Conservation (phyloP, 2,329 filamentous ascomycete species). For the Nemania diffusa region DNA sequence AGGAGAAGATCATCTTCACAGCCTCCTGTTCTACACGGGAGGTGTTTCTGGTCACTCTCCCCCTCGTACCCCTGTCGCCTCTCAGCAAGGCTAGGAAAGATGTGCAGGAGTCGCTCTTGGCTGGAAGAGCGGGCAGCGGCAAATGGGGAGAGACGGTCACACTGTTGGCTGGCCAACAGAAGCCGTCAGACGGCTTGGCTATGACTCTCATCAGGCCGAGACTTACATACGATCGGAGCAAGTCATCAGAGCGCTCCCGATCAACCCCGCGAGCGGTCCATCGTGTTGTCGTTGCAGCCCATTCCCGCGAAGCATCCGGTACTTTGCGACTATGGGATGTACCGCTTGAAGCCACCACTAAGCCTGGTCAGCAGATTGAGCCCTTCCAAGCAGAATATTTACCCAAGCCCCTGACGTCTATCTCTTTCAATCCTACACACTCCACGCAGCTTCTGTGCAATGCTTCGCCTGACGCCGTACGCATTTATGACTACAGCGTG, state of each 20-base stretch:
- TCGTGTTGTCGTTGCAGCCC: conserved; percentile 67
- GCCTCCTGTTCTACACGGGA: conserved; percentile 68
- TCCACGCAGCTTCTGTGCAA: conserved; percentile 68
- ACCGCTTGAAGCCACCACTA: conserved; percentile 56
- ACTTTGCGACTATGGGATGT: conserved; percentile 69
- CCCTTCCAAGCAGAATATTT: conserved; percentile 72
- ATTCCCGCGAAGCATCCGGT: conserved; percentile 69
- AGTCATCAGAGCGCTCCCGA: conserved; percentile 53
- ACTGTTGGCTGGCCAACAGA: conserved; percentile 63
- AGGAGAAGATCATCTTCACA: conserved; percentile 69
- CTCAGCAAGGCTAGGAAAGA: conserved; percentile 67
- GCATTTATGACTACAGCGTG: conserved; percentile 70
- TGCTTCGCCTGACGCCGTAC: conserved; percentile 64
- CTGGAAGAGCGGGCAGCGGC: conserved; percentile 66
- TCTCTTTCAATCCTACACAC: conserved; percentile 70
- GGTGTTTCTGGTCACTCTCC: conserved; percentile 67
- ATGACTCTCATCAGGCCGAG: conserved; percentile 62
- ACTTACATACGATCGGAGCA: conserved; percentile 47
- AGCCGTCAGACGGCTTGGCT: conserved; percentile 64
- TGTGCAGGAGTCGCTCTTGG: conserved; percentile 61
- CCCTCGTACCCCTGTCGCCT: conserved; percentile 70
- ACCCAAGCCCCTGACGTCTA: conserved; percentile 62
- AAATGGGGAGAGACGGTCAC: conserved; percentile 71
- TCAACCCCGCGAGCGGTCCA: conserved; percentile 45
- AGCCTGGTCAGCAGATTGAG: conserved; percentile 51